phyloP scores from a whole-genome alignment of 2,329 filamentous ascomycete genomes.

The Boeremia lycopersici region DNA sequence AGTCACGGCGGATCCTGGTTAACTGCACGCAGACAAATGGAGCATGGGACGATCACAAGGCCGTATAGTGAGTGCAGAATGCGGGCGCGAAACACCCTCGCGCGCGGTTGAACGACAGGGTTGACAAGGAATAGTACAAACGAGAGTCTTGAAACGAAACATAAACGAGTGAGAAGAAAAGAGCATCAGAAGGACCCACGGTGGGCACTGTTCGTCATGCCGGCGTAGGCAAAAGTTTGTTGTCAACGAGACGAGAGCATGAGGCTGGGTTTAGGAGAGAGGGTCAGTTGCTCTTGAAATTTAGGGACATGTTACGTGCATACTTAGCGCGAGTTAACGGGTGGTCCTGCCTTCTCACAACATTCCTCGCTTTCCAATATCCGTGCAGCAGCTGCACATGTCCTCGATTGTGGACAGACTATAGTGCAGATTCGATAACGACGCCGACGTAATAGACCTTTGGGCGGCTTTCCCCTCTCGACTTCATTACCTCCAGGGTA shows the following conservation, averaged over 20 bases:
- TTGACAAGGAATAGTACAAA: constrained; percentile 37
- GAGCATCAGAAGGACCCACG: constrained; percentile 38
- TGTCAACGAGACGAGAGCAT: constrained; percentile 26
- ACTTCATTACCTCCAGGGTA: constrained; percentile 4
- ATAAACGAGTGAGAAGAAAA: constrained; percentile 34
- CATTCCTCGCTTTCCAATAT: constrained; percentile 13
- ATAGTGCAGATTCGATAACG: background rate
- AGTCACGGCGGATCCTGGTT: constrained; percentile 33
- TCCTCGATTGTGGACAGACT: constrained; percentile 8
- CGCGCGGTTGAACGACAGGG: constrained; percentile 34
- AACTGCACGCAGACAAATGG: constrained; percentile 45
- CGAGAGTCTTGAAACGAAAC: constrained; percentile 40
- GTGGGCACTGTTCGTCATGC: constrained; percentile 38
- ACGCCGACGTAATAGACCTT: constrained; percentile 5
- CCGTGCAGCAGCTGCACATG: constrained; percentile 8
- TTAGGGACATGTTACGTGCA: constrained; percentile 21
- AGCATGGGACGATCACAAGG: constrained; percentile 43
- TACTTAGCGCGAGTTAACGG: constrained; percentile 15
- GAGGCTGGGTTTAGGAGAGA: constrained; percentile 30
- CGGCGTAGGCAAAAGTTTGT: constrained; percentile 32
- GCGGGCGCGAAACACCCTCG: constrained; percentile 39
- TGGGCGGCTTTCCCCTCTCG: constrained; percentile 2
- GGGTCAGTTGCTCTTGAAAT: constrained; percentile 23
- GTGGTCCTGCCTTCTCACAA: constrained; percentile 9
- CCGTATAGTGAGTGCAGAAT: constrained; percentile 38